These are phyloP conservation scores for Sungouiella blattae DNA, from an alignment of 805 yeast genomes.

Conservation along the genomic window DNA sequence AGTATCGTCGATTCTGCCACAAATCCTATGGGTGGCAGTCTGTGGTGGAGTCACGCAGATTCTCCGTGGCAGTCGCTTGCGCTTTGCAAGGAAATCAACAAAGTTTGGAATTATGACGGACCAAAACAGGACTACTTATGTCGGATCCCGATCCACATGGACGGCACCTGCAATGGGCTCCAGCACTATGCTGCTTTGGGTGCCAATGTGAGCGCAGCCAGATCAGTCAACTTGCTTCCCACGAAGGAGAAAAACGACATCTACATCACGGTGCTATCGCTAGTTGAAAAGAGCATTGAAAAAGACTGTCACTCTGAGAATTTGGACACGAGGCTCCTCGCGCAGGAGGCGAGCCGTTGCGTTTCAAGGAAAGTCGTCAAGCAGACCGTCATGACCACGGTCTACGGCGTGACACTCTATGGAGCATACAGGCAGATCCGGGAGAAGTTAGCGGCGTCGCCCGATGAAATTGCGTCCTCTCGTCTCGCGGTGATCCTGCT, in stretches of 20 bases:
- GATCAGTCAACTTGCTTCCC: slow-evolving; percentile 36
- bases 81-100: slow-evolving; percentile 29
- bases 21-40: slow-evolving; percentile 21
- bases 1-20: slow-evolving; percentile 25
- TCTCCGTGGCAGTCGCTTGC: slow-evolving; percentile 40
- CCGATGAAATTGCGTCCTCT: background rate
- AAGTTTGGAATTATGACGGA: slow-evolving; percentile 15
- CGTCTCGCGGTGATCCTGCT: background rate
- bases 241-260: slow-evolving; percentile 27
- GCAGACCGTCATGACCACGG: slow-evolving; percentile 44
- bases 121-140: slow-evolving; percentile 19
- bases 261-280: slow-evolving; percentile 28
- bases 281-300: slow-evolving; percentile 17
- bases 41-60: slow-evolving; percentile 38
- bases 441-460: background rate
- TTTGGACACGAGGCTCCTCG: slow-evolving; percentile 7
- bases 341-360: slow-evolving; percentile 13
- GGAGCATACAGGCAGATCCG: slow-evolving; percentile 37
- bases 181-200: slow-evolving; percentile 46
- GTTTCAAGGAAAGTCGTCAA: slow-evolving; percentile 33
- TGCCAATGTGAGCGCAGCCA: slow-evolving; percentile 32
- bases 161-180: slow-evolving; percentile 45
- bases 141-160: slow-evolving; percentile 39
- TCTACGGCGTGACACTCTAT: slow-evolving; percentile 39
- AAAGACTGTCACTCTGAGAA: slow-evolving; percentile 3